A percentile compares a stretch with the other conserved stretches of the same genome.
Conservation (phyloP, 306 rosid genomes). For the Boehmeria nivea region DNA sequence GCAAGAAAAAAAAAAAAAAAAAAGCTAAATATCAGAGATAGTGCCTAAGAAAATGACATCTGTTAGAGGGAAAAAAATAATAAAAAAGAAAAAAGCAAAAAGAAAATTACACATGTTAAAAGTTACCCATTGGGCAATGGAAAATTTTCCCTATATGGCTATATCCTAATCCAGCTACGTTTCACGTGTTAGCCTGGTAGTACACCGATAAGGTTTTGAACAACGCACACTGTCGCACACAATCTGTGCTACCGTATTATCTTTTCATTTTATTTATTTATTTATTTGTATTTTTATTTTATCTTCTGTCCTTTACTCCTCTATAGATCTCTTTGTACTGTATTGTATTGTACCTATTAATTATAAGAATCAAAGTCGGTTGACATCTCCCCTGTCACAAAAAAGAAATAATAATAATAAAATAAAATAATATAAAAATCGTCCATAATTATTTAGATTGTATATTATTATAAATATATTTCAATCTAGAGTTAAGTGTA, state of each 20-base stretch:
- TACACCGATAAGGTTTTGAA: not conserved
- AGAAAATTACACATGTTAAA: not conserved
- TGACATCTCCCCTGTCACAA: no score
- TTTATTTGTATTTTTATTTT: not conserved
- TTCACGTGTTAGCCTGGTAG: not conserved
- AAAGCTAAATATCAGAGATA: not conserved
- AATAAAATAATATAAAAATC: no score
- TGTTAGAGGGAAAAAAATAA: not conserved
- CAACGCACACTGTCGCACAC: conserved; percentile 3
- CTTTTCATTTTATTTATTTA: not conserved
- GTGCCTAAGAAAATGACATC: not conserved
- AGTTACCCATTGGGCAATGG: not conserved
- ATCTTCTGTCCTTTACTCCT: not conserved
- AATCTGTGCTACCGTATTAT: not conserved
- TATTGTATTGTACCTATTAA: not conserved
- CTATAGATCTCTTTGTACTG: not conserved
- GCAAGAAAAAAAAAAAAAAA: not conserved
- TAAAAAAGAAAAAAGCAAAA: not conserved
- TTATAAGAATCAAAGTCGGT: not conserved
- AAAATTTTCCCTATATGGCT: not conserved
- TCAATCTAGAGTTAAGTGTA: no score
- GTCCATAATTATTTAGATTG: no score
- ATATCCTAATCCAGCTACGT: conserved; percentile 7
- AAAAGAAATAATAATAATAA: no score
- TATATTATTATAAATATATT: no score